Evolutionary conservation across 2,329 filamentous ascomycete species (phyloP).

Genomic region (Xylariaceae sp.): DNA sequence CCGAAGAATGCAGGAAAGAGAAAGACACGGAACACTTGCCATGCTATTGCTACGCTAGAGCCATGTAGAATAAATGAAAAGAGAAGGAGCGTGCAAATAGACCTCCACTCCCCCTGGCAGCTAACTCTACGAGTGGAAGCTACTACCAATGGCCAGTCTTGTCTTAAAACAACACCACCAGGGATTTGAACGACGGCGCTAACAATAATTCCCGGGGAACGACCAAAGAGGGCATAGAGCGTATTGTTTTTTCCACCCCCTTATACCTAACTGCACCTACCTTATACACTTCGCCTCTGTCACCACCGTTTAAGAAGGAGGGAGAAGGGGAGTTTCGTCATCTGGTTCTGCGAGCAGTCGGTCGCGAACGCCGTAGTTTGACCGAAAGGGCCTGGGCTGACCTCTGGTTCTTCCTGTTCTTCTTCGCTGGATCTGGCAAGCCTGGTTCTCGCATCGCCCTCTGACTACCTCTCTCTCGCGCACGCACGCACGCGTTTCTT

Average conservation of each 20-base stretch:
- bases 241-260: constrained; percentile 24
- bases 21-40: no score
- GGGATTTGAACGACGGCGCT: constrained; percentile 28
- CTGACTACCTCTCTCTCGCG: no score
- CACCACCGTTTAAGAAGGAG: no score
- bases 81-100: constrained; percentile 23
- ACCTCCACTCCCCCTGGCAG: constrained; percentile 20
- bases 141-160: constrained; percentile 27
- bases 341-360: constrained; percentile 23
- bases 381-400: no score
- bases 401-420: constrained; percentile 18
- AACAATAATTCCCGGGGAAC: constrained; percentile 18
- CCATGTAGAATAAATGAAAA: constrained; percentile 24
- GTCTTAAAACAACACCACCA: constrained; percentile 29
- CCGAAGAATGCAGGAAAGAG: no score
- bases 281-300: no score
- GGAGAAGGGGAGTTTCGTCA: constrained; percentile 21
- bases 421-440: constrained; percentile 19
- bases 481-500: constrained; percentile 18
- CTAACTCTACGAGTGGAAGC: constrained; percentile 22
- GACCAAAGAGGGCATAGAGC: constrained; percentile 26
- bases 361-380: constrained; percentile 27
- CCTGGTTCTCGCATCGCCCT: no score
- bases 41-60: no score
- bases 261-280: constrained; percentile 16